Base-by-base conservation (phyloP, 768 basidiomycete genomes). In the Mycena galopus region DNA sequence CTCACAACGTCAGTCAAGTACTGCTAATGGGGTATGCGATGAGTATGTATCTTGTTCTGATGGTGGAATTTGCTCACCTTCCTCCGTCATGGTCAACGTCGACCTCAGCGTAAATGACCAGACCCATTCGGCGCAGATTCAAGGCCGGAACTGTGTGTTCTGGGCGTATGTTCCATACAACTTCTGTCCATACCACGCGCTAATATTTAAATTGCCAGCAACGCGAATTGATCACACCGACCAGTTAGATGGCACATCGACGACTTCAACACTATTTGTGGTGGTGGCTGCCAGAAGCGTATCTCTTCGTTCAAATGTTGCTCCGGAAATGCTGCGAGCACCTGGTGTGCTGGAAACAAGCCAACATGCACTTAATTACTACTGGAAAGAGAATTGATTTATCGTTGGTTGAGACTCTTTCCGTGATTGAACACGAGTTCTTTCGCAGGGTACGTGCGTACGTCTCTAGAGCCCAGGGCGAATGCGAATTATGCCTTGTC, bases 261-360 rank as follows among this genome's bases (percentile, higher is more conserved):
- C 23, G 35, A 60, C 37, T 60, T 60, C 35, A 42, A 42, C 37
- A 39, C 21, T 25, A 60, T 58, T 33, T 58, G 56, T 58, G 56
- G 56, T 55, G 53, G 53, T 35, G 56, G 56, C 32, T 58, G 56
- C 32, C 56, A 58, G 56, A 33, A 58, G 32, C 32, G 32, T 23
- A 58, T 58, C 32, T 58, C 56, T 35, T 60, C 58, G 58, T 60
- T 60, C 58, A 60, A 60, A 42, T 60, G 58, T 42, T 60, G 58
- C 35, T 39, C 35, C 37, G 58, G 58, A 39, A 19, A 29, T 42
- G 58, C 58, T 27, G 35, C 58, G 35, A 60, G 58, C 58, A 60
- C 58, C 32, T 60, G 58, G 58, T 60, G 58, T 19, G 58, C 58
- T 39, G 58, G 58, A 33, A 60, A 42, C 58, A 60, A 60, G 58